These are phyloP conservation scores for Tulasnella sp. DNA, from an alignment of 768 basidiomycete species.

Conservation along the genomic window DNA sequence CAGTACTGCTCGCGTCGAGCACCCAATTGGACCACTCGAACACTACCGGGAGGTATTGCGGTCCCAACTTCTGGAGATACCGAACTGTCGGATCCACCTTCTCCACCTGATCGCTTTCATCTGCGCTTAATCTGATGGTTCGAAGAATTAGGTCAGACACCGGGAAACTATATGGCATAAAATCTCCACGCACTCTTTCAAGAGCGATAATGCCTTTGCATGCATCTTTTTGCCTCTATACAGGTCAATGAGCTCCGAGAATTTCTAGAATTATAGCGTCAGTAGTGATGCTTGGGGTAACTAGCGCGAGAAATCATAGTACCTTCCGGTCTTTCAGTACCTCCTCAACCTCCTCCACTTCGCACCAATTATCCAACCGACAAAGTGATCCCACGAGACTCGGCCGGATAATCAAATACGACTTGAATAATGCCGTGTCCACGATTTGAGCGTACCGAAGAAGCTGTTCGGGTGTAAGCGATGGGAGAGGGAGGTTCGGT, in stretches of 20 bases:
- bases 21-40: constrained; percentile 80
- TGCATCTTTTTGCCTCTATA: constrained; percentile 98
- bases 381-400: constrained; percentile 77
- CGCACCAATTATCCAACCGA: constrained; percentile 92
- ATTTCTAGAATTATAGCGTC: constrained; percentile 50
- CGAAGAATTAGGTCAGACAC: background rate
- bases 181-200: constrained; percentile 57
- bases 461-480: constrained; percentile 73
- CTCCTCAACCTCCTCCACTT: constrained; percentile 88
- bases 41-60: constrained; percentile 69
- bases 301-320: background rate
- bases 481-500: constrained; percentile 61
- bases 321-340: constrained; percentile 72
- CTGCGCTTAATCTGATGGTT: constrained; percentile 57
- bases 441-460: constrained; percentile 86
- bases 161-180: background rate
- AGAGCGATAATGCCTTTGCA: constrained; percentile 65
- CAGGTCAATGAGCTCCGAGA: constrained; percentile 76
- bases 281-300: background rate
- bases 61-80: constrained; percentile 85
- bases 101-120: constrained; percentile 66
- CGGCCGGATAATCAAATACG: constrained; percentile 74
- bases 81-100: constrained; percentile 74
- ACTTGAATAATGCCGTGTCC: constrained; percentile 90
- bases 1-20: constrained; percentile 57